Evolutionary conservation across 345 rosid species (phyloP), one percentile per base, ranked within the genome.

Genomic region (Moringa oleifera): DNA sequence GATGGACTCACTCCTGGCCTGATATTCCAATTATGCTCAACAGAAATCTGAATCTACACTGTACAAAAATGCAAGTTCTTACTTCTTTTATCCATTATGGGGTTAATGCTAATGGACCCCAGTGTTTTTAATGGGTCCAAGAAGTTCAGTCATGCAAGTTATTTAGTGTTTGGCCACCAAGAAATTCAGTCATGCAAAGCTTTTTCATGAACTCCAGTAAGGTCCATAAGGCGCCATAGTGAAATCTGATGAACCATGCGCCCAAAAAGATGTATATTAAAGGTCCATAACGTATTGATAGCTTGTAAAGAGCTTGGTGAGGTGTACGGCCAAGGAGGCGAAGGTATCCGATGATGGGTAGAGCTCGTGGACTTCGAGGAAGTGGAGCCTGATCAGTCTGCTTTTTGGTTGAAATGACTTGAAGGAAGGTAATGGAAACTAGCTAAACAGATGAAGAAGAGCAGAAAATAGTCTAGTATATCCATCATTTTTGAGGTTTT

Each of bases 401-500:
- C 6, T 1, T 2, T 11, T 41, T 41, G 6, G 47, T 4, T 1
- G 2, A 41, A 41, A 41, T 41, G 47, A 16, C 17, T 41, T 11
- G 47, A 41, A 41, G 1, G 12, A 41, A 41, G 47, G 28, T 73
- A 61, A 81, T 33, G 37, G 37, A 33, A 11, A 11, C 11, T 33
- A 33, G 37, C 37, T 11, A 33, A 33, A 33, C 37, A n/a, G n/a
- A n/a, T n/a, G 6, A 33, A 33, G 37, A 33, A 33, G 37, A 33
- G 37, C 11, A 33, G 5, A 80, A 33, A 4, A 11, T 11, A 33
- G 37, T 33, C 11, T 33, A 4, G 37, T 11, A 33, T 11, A 33
- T 33, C 37, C 5, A 33, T 11, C 37, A 33, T 33, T 33, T n/a
- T n/a, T n/a, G n/a, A n/a, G n/a, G n/a, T n/a, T n/a, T n/a, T n/a